These are phyloP conservation scores for Lasiosphaeriaceae sp. DNA, from an alignment of 495 filamentous ascomycete species.

Conservation along the genomic window DNA sequence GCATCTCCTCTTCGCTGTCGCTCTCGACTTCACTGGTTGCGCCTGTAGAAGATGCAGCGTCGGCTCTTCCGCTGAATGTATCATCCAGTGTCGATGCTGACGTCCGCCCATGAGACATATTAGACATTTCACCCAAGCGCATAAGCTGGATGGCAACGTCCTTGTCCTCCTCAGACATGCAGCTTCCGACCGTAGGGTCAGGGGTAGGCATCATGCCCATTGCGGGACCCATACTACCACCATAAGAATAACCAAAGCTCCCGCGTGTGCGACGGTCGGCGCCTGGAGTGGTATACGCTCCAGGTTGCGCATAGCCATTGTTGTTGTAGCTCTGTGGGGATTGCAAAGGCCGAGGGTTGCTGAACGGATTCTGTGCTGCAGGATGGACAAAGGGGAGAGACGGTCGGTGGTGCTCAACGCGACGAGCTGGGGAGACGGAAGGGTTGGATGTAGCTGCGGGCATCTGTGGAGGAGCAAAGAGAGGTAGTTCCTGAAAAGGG, in stretches of 20 bases:
- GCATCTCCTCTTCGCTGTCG: slow-evolving; percentile 67
- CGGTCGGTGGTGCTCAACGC: slow-evolving; percentile 50
- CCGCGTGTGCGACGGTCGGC: slow-evolving; percentile 65
- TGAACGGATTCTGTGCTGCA: slow-evolving; percentile 67
- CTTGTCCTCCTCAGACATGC: slow-evolving; percentile 96
- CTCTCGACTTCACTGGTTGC: slow-evolving; percentile 77
- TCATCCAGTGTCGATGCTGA: slow-evolving; percentile 94
- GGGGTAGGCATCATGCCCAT: slow-evolving; percentile 78
- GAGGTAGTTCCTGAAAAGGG: slow-evolving; percentile 74
- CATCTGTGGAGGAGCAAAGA: slow-evolving; percentile 92
- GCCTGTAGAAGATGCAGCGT: slow-evolving; percentile 77
- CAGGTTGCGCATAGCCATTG: slow-evolving; percentile 41
- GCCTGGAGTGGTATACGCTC: slow-evolving; percentile 53
- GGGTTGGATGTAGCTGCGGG: slow-evolving; percentile 83
- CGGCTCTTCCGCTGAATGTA: slow-evolving; percentile 81
- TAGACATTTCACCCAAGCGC: slow-evolving; percentile 86
- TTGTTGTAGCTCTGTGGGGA: slow-evolving; percentile 73
- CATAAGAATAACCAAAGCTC: slow-evolving; percentile 49
- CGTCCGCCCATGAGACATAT: slow-evolving; percentile 82
- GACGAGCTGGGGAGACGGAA: slow-evolving; percentile 87
- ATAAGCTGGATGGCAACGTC: slow-evolving; percentile 96
- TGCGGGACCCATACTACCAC: slow-evolving; percentile 29
- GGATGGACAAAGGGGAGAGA: slow-evolving; percentile 67
- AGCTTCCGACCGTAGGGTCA: slow-evolving; percentile 89
- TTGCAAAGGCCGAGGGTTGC: slow-evolving; percentile 65